Conservation (phyloP, 306 rosid genomes). For the Gillenia trifoliata region DNA sequence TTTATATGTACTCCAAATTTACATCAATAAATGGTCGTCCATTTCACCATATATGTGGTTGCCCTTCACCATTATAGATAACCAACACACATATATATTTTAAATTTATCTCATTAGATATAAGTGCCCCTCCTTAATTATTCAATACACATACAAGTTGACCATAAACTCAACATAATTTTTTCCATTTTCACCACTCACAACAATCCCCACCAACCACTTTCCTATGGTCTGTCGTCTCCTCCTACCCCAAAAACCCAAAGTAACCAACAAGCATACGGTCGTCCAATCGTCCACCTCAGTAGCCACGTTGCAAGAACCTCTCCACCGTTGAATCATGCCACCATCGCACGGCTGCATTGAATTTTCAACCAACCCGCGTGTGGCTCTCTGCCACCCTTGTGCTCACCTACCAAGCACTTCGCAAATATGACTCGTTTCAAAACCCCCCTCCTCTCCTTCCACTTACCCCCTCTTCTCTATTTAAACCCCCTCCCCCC, state of each 20-base stretch:
- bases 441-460: background rate
- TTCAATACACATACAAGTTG: too few species aligned
- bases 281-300: background rate
- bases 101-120: too few species aligned
- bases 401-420: slow-evolving; percentile 53
- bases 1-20: too few species aligned
- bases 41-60: too few species aligned
- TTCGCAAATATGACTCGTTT: background rate
- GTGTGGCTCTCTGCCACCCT: slow-evolving; percentile 41
- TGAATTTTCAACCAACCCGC: slow-evolving; percentile 46
- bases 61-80: too few species aligned
- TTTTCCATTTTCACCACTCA: background rate
- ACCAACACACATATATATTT: too few species aligned
- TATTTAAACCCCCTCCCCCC: slow-evolving; percentile 27
- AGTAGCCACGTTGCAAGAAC: slow-evolving; percentile 24
- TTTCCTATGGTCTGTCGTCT: background rate
- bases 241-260: background rate
- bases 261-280: slow-evolving; percentile 8
- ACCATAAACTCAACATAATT: background rate
- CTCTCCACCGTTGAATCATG: slow-evolving; percentile 11
- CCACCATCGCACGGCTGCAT: slow-evolving; percentile 15
- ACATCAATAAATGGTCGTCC: too few species aligned
- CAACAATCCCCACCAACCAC: slow-evolving; percentile 14
- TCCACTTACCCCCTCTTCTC: background rate
- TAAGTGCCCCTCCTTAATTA: too few species aligned